Conservation (phyloP, 306 rosid species). For the peach (Prunus persica) region DNA sequence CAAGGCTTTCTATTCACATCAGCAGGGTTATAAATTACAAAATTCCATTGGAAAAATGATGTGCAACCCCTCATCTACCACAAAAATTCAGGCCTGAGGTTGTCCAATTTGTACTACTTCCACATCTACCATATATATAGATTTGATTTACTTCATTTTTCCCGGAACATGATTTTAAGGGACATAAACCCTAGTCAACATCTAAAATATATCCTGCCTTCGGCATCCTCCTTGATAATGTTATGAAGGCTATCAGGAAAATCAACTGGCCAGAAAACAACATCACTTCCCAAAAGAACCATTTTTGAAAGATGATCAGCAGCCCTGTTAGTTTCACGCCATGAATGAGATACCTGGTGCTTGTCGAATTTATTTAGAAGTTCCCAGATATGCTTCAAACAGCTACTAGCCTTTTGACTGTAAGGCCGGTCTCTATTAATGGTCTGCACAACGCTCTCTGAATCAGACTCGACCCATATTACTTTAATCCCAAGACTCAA, state of each 20-base stretch:
- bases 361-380: slow-evolving; percentile 42
- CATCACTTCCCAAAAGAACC: slow-evolving; percentile 37
- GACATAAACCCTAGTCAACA: slow-evolving; percentile 2
- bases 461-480: slow-evolving; percentile 30
- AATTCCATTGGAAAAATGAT: too few relatives aligned
- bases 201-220: slow-evolving; percentile 50
- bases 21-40: not conserved
- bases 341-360: slow-evolving; percentile 48
- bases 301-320: slow-evolving; percentile 70
- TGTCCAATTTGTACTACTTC: not conserved
- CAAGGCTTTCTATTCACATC: not conserved
- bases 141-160: not conserved
- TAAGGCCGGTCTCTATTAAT: slow-evolving; percentile 34
- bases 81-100: not conserved
- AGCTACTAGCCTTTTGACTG: slow-evolving; percentile 33
- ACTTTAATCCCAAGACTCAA: slow-evolving; percentile 14
- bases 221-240: slow-evolving; percentile 52
- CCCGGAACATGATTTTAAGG: not conserved
- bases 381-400: slow-evolving; percentile 38
- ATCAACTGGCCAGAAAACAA: slow-evolving; percentile 49
- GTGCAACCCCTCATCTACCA: not conserved
- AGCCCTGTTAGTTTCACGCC: slow-evolving; percentile 69
- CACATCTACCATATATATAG: not conserved
- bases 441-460: slow-evolving; percentile 29
- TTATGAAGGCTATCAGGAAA: slow-evolving; percentile 42